Conservation (phyloP, 352 stramenopile genomes). For the Lagenidium giganteum region DNA sequence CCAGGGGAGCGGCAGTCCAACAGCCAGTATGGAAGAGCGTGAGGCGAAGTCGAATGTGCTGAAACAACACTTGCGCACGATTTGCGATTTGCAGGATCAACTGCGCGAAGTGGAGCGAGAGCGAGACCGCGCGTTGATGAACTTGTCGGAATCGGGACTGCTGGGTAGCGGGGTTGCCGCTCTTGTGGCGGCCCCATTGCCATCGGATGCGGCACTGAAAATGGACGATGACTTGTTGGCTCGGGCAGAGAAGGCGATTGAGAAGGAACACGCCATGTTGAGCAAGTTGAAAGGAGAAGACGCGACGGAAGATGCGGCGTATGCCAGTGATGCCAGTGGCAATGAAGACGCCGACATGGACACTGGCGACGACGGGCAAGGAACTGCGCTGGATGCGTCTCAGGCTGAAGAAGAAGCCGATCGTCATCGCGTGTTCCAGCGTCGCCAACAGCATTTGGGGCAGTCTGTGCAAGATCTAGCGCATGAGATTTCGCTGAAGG, state of each 20-base stretch:
- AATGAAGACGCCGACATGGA: slow-evolving; percentile 32
- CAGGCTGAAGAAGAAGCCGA: slow-evolving; percentile 64
- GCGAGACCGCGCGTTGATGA: slow-evolving; percentile 57
- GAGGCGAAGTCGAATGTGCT: slow-evolving; percentile 63
- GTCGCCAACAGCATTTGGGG: slow-evolving; percentile 70
- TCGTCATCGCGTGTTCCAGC: slow-evolving; percentile 79
- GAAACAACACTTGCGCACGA: slow-evolving; percentile 76
- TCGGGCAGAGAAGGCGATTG: slow-evolving; percentile 69
- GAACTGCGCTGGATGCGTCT: slow-evolving; percentile 24
- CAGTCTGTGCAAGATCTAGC: slow-evolving; percentile 76
- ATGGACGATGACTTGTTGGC: slow-evolving; percentile 61
- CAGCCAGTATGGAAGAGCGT: slow-evolving; percentile 24
- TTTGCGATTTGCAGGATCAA: slow-evolving; percentile 76
- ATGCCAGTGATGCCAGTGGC: slow-evolving; percentile 32
- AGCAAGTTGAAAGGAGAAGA: slow-evolving; percentile 63
- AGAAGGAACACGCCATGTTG: slow-evolving; percentile 65
- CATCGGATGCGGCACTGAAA: slow-evolving; percentile 36
- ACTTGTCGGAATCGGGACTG: slow-evolving; percentile 12
- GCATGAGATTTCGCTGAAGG: slow-evolving; percentile 83
- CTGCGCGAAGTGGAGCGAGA: slow-evolving; percentile 58
- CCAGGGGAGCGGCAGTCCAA: slow-evolving; percentile 8
- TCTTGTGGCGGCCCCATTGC: slow-evolving; percentile 14
- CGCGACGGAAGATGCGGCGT: slow-evolving; percentile 31
- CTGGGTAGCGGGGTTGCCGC: background rate
- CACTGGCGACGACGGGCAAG: too few species aligned